A percentile compares a stretch with the other conserved stretches of the same genome.
These are phyloP conservation scores for Quercus cerris DNA, from an alignment of 306 rosid genomes.

Conservation along the genomic window DNA sequence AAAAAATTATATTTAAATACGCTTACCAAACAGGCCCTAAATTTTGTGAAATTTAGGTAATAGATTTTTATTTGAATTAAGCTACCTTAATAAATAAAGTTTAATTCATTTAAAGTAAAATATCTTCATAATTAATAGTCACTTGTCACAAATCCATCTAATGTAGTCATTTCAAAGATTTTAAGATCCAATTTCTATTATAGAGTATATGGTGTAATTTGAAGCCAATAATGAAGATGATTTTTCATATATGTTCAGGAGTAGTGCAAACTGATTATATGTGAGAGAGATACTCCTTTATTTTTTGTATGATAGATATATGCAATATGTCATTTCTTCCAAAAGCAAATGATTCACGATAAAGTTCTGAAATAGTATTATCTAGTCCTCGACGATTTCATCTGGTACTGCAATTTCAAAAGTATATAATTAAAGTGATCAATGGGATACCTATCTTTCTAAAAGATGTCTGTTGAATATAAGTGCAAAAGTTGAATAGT, in stretches of 20 bases:
- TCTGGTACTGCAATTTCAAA: constrained; percentile 42
- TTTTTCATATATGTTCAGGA: background rate
- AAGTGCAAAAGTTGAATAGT: constrained; percentile 27
- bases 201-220: background rate
- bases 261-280: background rate
- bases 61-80: no score
- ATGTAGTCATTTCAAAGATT: no score
- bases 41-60: no score
- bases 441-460: constrained; percentile 37
- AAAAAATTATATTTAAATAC: no score
- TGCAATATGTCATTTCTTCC: constrained; percentile 16
- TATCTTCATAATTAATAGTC: no score
- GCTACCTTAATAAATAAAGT: no score
- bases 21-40: no score
- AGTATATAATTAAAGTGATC: constrained; percentile 38
- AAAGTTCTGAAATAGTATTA: constrained; percentile 28
- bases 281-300: background rate
- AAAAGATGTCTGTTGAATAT: constrained; percentile 49
- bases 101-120: no score
- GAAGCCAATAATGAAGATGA: background rate
- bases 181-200: no score
- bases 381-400: constrained; percentile 23
- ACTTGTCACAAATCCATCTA: no score
- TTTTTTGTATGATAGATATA: background rate
- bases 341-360: constrained; percentile 26